Base-by-base conservation (phyloP, 768 basidiomycete genomes). In the Artomyces pyxidatus region DNA sequence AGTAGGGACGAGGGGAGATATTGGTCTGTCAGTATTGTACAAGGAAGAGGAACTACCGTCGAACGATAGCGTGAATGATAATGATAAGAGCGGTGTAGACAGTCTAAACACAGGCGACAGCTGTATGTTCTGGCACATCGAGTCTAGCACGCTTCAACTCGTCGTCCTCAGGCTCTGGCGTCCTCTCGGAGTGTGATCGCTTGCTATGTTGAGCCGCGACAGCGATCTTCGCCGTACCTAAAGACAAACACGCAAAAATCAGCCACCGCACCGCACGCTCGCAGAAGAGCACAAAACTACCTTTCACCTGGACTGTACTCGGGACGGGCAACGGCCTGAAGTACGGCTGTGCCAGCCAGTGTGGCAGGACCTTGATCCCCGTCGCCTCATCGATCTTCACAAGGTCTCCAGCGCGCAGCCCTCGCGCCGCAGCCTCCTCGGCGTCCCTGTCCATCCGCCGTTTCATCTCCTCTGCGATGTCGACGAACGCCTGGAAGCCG, bases 271-370 rank as follows among this genome's bases (percentile, higher is more conserved):
- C 23, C 12, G 37, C 26, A 26, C 23, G 19, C 11, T 16, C 16
- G 4, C 21, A 35, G 23, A 7, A 2, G 1, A 35, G 12, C 10
- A 6, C 14, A 12, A 17, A 16, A 39, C 26, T 27, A 52, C 53
- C 38, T 30, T 47, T 37, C 7, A 21, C 28, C 37, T 30, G 48
- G 25, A 42, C 41, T 11, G 9, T 35, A 11, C 27, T 17, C 3
- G 14, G 22, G 27, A 37, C 45, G 10, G 25, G 47, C 17, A 54
- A 52, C 3, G 76, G 73, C 7, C 83, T 70, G 53, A 85, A 73
- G 57, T 85, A 80, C 1, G 87, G 86, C 60, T 90, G 87, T 11
- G 77, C 75, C 19, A 83, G 70, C 78, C 84, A 88, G 57, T 80
- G 75, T 0, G 85, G 86, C 6, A 88, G 65, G 0, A 71, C 53